Conservation (phyloP, 805 yeast species). For the Wickerhamomyces queroliae region DNA sequence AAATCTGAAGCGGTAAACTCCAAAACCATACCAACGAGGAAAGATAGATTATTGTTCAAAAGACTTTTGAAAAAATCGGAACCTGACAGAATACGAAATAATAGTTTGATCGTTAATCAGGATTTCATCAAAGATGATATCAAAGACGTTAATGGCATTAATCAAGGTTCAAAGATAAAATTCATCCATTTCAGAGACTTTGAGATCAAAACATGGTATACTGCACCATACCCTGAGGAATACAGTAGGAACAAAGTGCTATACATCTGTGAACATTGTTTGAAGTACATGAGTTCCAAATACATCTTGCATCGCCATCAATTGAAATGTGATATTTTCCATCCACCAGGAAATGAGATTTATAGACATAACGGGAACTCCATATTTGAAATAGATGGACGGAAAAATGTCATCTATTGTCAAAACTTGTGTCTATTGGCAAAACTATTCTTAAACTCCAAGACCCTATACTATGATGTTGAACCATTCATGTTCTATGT, state of each 20-base stretch:
- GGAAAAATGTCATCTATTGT: constrained; percentile 75
- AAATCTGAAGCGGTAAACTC: constrained; percentile 55
- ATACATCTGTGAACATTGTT: constrained; percentile 78
- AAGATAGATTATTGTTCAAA: constrained; percentile 46
- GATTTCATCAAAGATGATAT: not conserved
- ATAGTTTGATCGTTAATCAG: constrained; percentile 26
- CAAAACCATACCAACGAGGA: constrained; percentile 51
- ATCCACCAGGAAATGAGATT: constrained; percentile 91
- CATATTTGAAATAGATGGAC: constrained; percentile 90
- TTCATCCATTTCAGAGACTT: constrained; percentile 64
- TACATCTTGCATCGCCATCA: constrained; percentile 65
- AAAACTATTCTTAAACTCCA: constrained; percentile 82
- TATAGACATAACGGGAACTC: constrained; percentile 68
- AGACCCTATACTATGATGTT: constrained; percentile 89
- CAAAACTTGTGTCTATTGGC: constrained; percentile 88
- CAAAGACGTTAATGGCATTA: constrained; percentile 4
- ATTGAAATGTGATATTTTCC: constrained; percentile 61
- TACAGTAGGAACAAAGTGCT: constrained; percentile 57
- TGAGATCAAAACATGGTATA: constrained; percentile 88
- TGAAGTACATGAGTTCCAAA: constrained; percentile 71
- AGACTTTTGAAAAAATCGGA: constrained; percentile 34
- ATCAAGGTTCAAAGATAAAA: constrained; percentile 22
- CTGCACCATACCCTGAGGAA: constrained; percentile 90
- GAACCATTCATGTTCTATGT: constrained; percentile 92
- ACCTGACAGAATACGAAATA: constrained; percentile 29